Evolutionary conservation across 176 grass and related monocot genomes (phyloP), one percentile per base, ranked within the genome.

Genomic region (Thinopyrum elongatum): DNA sequence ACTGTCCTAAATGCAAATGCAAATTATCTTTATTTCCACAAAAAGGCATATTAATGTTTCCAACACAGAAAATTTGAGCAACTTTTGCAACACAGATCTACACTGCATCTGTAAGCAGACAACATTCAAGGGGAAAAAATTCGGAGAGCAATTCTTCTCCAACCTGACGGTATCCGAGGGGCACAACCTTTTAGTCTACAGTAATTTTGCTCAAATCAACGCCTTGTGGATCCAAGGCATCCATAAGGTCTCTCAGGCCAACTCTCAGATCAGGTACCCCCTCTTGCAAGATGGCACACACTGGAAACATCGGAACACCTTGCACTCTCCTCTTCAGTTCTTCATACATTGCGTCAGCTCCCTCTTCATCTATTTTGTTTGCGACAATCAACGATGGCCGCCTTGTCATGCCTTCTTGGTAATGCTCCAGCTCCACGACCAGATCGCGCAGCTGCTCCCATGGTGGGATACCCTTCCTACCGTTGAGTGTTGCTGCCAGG

Each of bases 341-440:
- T 83, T 88, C 51, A 0, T 86, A 88, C 47, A 88, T 70, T 26
- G 44, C 19, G 14, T 95, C 85, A 2, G 90, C 85, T 16, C 93
- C 95, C 3, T 93, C 85, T 90, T 98, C 93, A 16, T 98, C 95
- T 74, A 95, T 91, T 63, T 98, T 95, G 67, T 95, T 98, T 15
- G 92, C 91, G 4, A 98, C 91, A 29, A 95, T 83, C 69, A 98
- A 76, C 21, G 92, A 94, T 4, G 93, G 90, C 14, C 89, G 85
- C 81, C 53, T 91, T 4, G 90, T 92, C 92, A 98, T 82, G 16
- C 93, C 92, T 82, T 93, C 84, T 75, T 95, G 87, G 78, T 98
- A 90, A 87, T 91, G 51, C 59, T 98, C 95, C 39, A 98, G 84
- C 58, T 98, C 93, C 80, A 84, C 3, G 19, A 90, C 85, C 44